Evolutionary conservation across 2,329 filamentous ascomycete species (phyloP).

Genomic region (Beauveria sp.): DNA sequence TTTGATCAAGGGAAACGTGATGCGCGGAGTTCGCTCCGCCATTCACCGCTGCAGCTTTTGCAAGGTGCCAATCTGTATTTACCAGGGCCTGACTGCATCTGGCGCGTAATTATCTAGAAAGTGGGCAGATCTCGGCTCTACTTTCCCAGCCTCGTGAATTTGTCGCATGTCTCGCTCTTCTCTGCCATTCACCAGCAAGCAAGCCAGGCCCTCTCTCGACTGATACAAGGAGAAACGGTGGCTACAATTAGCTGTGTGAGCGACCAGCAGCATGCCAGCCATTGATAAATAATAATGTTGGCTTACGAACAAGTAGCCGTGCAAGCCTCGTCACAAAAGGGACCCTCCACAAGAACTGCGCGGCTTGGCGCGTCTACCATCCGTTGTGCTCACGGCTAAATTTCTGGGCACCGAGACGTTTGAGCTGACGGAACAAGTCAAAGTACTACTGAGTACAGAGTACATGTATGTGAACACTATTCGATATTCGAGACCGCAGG

Average conservation of each 20-base stretch:
- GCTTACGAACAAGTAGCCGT: too few species aligned
- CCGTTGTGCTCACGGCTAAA: background rate
- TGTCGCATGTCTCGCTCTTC: too few species aligned
- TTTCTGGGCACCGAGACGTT: background rate
- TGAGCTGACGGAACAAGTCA: too few species aligned
- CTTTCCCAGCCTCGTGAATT: background rate
- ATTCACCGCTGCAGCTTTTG: background rate
- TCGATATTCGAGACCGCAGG: background rate
- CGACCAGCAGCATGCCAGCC: too few species aligned
- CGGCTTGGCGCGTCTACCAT: background rate
- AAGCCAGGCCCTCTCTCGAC: too few species aligned
- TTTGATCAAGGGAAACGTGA: background rate
- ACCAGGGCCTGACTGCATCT: background rate
- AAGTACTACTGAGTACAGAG: too few species aligned
- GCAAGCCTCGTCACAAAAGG: too few species aligned
- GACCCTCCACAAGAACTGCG: background rate
- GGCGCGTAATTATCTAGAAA: background rate
- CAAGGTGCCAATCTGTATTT: too few species aligned
- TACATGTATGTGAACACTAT: background rate
- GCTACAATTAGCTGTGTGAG: too few species aligned
- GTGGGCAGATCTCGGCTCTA: background rate
- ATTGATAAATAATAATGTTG: background rate
- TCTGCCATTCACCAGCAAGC: background rate
- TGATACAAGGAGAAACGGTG: too few species aligned
- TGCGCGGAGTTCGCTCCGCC: slow-evolving; percentile 1